Percentiles rank a stretch among this genome's conserved stretches.
Evolutionary conservation across 2,329 filamentous ascomycete genomes (phyloP).

Genomic region (Ustulina deusta): DNA sequence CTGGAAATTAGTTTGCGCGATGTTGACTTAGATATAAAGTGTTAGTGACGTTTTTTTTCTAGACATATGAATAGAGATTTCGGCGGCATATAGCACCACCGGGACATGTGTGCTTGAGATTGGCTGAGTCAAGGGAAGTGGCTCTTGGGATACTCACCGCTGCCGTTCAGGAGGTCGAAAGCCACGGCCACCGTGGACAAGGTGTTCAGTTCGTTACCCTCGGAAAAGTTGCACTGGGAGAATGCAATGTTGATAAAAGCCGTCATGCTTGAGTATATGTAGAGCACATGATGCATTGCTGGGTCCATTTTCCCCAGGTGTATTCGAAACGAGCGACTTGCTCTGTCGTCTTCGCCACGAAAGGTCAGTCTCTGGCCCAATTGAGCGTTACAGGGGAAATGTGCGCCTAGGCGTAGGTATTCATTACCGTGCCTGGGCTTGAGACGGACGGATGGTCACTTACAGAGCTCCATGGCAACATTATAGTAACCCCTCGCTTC

Average conservation of each 20-base stretch:
- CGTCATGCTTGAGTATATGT: slow-evolving; percentile 50
- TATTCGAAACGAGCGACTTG: slow-evolving; percentile 50
- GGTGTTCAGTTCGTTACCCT: slow-evolving; percentile 36
- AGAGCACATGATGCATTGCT: slow-evolving; percentile 48
- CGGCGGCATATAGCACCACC: neutral
- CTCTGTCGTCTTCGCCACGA: slow-evolving; percentile 46
- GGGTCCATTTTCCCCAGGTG: slow-evolving; percentile 48
- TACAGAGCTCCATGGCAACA: slow-evolving; percentile 52
- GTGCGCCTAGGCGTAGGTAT: neutral
- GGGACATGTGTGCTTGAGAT: neutral
- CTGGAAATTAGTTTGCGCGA: slow-evolving; percentile 44
- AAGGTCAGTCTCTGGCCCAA: slow-evolving; percentile 21
- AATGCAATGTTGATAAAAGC: slow-evolving; percentile 49
- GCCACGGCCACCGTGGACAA: slow-evolving; percentile 44
- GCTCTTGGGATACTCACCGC: slow-evolving; percentile 32
- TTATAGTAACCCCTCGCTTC: slow-evolving; percentile 47
- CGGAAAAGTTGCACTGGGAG: slow-evolving; percentile 42
- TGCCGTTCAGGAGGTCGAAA: slow-evolving; percentile 47
- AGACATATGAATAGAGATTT: neutral
- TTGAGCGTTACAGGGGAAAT: neutral
- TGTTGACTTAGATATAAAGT: slow-evolving; percentile 36
- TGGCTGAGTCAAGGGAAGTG: neutral
- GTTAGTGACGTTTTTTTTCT: slow-evolving; percentile 10
- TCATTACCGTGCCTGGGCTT: neutral
- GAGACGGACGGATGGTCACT: slow-evolving; percentile 10